Base-by-base conservation (phyloP, 768 basidiomycete species). In the Dentipellis fragilis region DNA sequence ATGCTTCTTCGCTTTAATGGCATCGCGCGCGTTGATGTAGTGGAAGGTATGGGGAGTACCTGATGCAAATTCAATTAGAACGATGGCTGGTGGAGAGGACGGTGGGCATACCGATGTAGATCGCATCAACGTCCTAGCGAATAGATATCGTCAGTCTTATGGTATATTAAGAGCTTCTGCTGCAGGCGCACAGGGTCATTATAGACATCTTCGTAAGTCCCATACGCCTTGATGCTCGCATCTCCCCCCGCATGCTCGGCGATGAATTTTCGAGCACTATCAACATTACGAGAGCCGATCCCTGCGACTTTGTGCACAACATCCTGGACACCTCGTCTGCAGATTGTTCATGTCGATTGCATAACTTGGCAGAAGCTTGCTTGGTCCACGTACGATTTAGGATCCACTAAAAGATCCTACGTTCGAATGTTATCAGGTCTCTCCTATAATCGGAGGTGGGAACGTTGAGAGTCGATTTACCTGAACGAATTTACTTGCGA, bases 11-110 rank as follows among this genome's bases (percentile, higher is more conserved):
- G 85, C 86, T 59, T 79, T 78, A 63, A 94, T 80, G 8, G 87
- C 86, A 55, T 80, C 84, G 60, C 84, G 70, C 0, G 89, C 81
- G 64, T 89, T 89, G 58, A 75, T 72, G 66, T 91, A 89, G 72
- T 95, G 93, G 57, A 78, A 74, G 1, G 88, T 87, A 66, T 95
- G 89, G 3, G 93, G 93, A 2, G 91, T 91, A 8, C 87, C 89
- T 84, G 59, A 17, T 51, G 5, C 37, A 9, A 49, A 16, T 23
- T 54, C 35, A 37, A 52, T 19, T 42, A 34, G 37, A 8, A 42
- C n/a, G 38, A n/a, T 3, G 4, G 29, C 12, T 34, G 5, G 0
- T 12, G 11, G 42, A 14, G 14, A 19, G 35, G 10, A 29, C 19
- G 23, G 12, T 4, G n/a, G 29, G 56, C 55, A 23, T 19, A 81